Base-by-base conservation (phyloP, 1,139 yeast genomes). In the Suhomyces kunorum region DNA sequence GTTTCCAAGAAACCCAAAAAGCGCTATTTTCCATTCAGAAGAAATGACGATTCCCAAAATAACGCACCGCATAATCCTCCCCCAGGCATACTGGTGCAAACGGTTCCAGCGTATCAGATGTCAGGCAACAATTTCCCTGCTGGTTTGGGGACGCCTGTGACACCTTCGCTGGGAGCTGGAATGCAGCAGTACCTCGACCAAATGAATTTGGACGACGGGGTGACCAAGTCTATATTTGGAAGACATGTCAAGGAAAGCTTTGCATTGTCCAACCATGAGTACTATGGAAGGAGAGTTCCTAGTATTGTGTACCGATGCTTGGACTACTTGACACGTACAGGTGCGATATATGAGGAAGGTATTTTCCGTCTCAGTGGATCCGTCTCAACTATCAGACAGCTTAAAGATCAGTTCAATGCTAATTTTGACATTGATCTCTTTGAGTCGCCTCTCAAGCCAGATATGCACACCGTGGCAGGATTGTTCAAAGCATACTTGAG, bases 341-440 rank as follows among this genome's bases (percentile, higher is more conserved):
- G 86, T 8, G 96, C 95, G 0, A 70, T 85, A 14, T 78, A 78
- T 47, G 95, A 88, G 59, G 96, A 90, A 57, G 98, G 98, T 3
- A 78, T 92, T 2, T 92, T 92, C 66, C 72, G 98, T 47, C 68
- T 90, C 42, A 87, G 94, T 61, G 98, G 98, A 2, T 86, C 96
- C 24, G 87, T 92, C 39, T 77, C 90, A 0, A 74, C 83, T 34
- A 87, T 92, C 18, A 77, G 87, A 43, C 77, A 74, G 28, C 71
- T 92, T 34, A 87, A 86, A 53, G 87, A 82, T 29, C 71, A 69
- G 35, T 92, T 89, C 61, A 81, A 81, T 54, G 59, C 54, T 18
- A 71, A 76, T 12, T 77, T 76, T 47, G 98, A 90, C 58, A 68
- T 87, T 38, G 89, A 89, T 55, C 66, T 92, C 42, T 64, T 73